These are phyloP conservation scores for Cutaneotrichosporon sp. DNA, from an alignment of 1,284 basidiomycete genomes.

Conservation along the genomic window DNA sequence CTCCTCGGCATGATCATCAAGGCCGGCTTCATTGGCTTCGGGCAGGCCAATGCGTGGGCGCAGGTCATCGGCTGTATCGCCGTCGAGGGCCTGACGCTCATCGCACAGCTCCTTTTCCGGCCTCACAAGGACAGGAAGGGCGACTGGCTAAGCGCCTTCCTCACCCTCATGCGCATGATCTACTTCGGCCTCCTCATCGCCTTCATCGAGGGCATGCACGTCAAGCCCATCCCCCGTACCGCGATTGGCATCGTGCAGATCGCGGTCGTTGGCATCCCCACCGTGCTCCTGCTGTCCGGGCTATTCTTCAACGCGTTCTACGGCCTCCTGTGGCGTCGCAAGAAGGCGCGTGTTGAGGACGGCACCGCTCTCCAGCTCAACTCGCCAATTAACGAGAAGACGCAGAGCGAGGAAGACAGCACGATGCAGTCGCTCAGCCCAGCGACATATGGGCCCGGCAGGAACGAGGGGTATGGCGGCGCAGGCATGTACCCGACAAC, in stretches of 20 bases:
- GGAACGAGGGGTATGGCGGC: neutral
- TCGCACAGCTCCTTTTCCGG: constrained; percentile 58
- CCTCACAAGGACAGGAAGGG: constrained; percentile 53
- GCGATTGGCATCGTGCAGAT: constrained; percentile 52
- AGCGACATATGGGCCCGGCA: neutral
- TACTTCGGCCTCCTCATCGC: constrained; percentile 50
- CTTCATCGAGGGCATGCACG: constrained; percentile 46
- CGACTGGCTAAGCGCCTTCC: constrained; percentile 47
- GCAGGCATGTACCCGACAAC: neutral
- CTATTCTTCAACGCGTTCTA: constrained; percentile 69
- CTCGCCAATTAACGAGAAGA: constrained; percentile 11
- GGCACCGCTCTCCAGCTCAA: constrained; percentile 44
- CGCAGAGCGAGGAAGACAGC: constrained; percentile 3
- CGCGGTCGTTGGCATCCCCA: constrained; percentile 49
- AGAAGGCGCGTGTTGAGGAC: constrained; percentile 48
- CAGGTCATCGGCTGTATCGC: constrained; percentile 71
- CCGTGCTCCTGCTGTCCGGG: constrained; percentile 67
- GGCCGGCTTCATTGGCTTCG: constrained; percentile 72
- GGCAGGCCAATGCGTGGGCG: constrained; percentile 62
- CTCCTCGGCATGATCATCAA: constrained; percentile 56
- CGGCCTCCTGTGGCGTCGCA: constrained; percentile 46
- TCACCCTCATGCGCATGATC: constrained; percentile 45
- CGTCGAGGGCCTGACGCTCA: constrained; percentile 65
- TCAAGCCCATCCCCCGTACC: constrained; percentile 45
- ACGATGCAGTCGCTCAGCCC: neutral